A percentile compares a stretch with the other conserved stretches of the same genome.
phyloP scores from a whole-genome alignment of 1,284 basidiomycete genomes.

The Papiliotrema laurentii region DNA sequence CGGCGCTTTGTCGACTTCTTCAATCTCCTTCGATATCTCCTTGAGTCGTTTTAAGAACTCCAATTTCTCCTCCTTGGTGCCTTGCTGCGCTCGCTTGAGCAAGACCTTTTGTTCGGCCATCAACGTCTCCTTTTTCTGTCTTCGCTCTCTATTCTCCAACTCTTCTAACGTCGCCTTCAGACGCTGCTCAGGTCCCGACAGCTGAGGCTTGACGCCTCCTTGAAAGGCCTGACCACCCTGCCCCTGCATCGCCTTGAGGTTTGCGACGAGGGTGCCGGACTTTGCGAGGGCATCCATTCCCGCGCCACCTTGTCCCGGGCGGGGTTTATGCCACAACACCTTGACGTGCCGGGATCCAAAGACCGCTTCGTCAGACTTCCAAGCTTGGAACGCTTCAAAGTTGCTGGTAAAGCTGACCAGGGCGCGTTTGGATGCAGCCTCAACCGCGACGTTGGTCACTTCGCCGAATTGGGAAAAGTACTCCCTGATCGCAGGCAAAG shows the following conservation, averaged over 20 bases:
- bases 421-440: slow-evolving; percentile 67
- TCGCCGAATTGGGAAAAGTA: slow-evolving; percentile 92
- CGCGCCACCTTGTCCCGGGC: slow-evolving; percentile 75
- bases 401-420: slow-evolving; percentile 84
- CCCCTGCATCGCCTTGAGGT: slow-evolving; percentile 49
- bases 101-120: slow-evolving; percentile 86
- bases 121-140: slow-evolving; percentile 71
- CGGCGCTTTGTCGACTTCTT: slow-evolving; percentile 47
- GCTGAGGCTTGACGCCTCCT: slow-evolving; percentile 22
- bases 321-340: slow-evolving; percentile 85
- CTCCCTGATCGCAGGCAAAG: slow-evolving; percentile 69
- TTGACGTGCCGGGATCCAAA: slow-evolving; percentile 94
- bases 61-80: slow-evolving; percentile 69
- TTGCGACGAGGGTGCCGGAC: slow-evolving; percentile 65
- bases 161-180: slow-evolving; percentile 37
- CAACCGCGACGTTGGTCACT: slow-evolving; percentile 88
- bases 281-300: slow-evolving; percentile 72
- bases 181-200: slow-evolving; percentile 33
- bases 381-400: slow-evolving; percentile 77
- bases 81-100: slow-evolving; percentile 64
- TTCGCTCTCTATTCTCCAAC: slow-evolving; percentile 56
- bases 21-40: slow-evolving; percentile 77
- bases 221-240: slow-evolving; percentile 24
- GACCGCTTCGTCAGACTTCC: slow-evolving; percentile 88
- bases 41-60: slow-evolving; percentile 70